Evolutionary conservation across 23 red algal species (phyloP).

Genomic region (Pyropia haitanensis): DNA sequence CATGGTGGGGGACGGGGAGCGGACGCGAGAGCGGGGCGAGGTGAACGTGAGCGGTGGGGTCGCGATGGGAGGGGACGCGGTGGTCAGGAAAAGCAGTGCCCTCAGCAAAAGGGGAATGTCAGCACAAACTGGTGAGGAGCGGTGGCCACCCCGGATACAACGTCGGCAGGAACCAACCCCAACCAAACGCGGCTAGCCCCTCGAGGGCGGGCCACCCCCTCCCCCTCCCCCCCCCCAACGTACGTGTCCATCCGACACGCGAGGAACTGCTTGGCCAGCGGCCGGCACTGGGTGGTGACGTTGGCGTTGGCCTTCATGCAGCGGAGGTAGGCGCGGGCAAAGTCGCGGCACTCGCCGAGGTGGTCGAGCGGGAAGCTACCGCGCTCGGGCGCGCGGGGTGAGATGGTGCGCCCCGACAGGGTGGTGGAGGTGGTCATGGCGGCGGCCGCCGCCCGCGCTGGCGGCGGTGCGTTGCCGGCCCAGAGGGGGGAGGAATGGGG

Average conservation of each 20-base stretch:
- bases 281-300: conserved; percentile 56
- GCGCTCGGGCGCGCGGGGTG: conserved; percentile 56
- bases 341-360: conserved; percentile 60
- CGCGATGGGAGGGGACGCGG: too few relatives aligned
- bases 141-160: not conserved
- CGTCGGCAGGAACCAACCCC: not conserved
- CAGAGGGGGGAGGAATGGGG: not conserved
- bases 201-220: not conserved
- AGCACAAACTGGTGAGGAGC: too few relatives aligned
- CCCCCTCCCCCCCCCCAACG: not conserved
- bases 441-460: not conserved
- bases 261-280: conserved; percentile 54
- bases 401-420: conserved; percentile 15
- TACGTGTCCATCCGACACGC: conserved; percentile 84
- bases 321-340: conserved; percentile 47
- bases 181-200: not conserved
- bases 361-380: conserved; percentile 96
- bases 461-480: not conserved
- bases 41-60: too few relatives aligned
- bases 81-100: too few relatives aligned
- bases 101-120: too few relatives aligned
- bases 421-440: conserved; percentile 60
- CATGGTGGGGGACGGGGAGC: too few relatives aligned
- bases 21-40: too few relatives aligned
- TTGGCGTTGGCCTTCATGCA: conserved; percentile 52